Percentiles rank a stretch among this genome's conserved stretches.
These are phyloP conservation scores for Crotalaria pallida DNA, from an alignment of 306 rosid genomes.

Conservation along the genomic window DNA sequence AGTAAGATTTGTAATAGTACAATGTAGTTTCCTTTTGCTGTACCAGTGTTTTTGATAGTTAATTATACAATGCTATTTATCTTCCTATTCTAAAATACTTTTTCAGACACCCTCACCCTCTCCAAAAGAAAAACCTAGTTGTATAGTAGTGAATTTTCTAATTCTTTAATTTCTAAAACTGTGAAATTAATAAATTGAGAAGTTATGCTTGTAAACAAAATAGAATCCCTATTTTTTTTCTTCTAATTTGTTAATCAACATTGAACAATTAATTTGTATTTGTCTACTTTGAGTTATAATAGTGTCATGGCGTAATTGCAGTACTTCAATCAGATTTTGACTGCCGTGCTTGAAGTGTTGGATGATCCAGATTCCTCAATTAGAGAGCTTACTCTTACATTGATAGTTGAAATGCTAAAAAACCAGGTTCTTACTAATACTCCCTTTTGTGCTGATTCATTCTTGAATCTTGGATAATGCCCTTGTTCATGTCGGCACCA, in stretches of 20 bases:
- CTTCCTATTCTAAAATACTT: background rate
- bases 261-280: background rate
- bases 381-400: conserved; percentile 76
- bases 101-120: background rate
- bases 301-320: conserved; percentile 46
- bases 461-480: conserved; percentile 10
- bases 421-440: conserved; percentile 79
- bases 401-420: conserved; percentile 84
- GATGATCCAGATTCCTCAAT: conserved; percentile 79
- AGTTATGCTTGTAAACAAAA: conserved; percentile 3
- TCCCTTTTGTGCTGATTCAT: conserved; percentile 11
- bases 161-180: conserved; percentile 9
- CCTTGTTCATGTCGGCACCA: background rate
- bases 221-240: background rate
- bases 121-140: background rate
- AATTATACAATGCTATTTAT: conserved; percentile 2
- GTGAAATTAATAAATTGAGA: background rate
- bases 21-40: background rate
- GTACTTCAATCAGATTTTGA: conserved; percentile 98
- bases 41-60: background rate
- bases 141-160: background rate
- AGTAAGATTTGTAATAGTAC: background rate
- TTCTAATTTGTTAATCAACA: background rate
- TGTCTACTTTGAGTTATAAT: conserved; percentile 17
- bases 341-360: conserved; percentile 83